A percentile compares a stretch with the other conserved stretches of the same genome.
Evolutionary conservation across 1,284 basidiomycete genomes (phyloP).

Genomic region (Stygiomarasmius scandens): DNA sequence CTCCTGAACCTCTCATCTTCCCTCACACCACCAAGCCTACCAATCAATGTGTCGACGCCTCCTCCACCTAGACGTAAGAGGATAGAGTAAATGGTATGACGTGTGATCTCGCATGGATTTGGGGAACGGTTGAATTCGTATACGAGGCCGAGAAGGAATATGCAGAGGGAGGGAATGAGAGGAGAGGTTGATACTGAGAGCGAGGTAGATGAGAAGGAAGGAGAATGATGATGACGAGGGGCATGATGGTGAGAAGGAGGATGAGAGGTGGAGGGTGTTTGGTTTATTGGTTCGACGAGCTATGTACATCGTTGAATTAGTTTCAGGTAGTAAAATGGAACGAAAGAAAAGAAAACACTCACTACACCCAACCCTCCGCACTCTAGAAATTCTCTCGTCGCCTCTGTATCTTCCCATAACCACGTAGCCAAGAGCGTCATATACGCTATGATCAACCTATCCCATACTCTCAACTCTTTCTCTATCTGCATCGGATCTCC

Average conservation of each 20-base stretch:
- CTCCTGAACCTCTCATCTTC: slow-evolving; percentile 92
- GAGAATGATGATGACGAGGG: no score
- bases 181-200: no score
- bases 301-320: slow-evolving; percentile 33
- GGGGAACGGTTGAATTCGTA: slow-evolving; percentile 95
- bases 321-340: slow-evolving; percentile 5
- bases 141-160: slow-evolving; percentile 90
- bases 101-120: slow-evolving; percentile 90
- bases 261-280: slow-evolving; percentile 74
- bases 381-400: slow-evolving; percentile 88
- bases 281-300: slow-evolving; percentile 94
- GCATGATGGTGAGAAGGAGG: no score
- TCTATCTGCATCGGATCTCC: slow-evolving; percentile 24
- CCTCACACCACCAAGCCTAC: slow-evolving; percentile 83
- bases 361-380: slow-evolving; percentile 91
- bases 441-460: slow-evolving; percentile 86
- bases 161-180: slow-evolving; percentile 88
- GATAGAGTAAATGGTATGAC: slow-evolving; percentile 87
- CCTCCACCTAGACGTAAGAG: slow-evolving; percentile 79
- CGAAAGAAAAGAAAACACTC: slow-evolving; percentile 35
- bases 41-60: slow-evolving; percentile 87
- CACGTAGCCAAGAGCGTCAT: slow-evolving; percentile 85
- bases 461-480: slow-evolving; percentile 81
- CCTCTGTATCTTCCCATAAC: slow-evolving; percentile 95
- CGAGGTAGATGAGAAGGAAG: no score